Percentiles rank a stretch among this genome's conserved stretches.
phyloP scores from a whole-genome alignment of 2,329 filamentous ascomycete genomes.

The Penicillium sp. region DNA sequence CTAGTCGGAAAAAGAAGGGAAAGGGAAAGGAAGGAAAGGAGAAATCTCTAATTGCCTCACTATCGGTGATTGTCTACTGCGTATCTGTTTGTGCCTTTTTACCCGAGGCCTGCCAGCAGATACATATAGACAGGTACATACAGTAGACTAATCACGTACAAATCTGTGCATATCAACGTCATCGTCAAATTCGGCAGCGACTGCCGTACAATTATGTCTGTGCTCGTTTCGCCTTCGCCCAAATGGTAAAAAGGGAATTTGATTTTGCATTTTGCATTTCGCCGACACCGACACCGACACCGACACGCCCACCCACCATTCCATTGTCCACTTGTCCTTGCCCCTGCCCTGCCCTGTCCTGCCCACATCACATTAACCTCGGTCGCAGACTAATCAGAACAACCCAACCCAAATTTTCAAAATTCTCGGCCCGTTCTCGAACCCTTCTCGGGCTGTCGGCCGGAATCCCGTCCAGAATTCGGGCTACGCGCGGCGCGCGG shows the following conservation, averaged over 20 bases:
- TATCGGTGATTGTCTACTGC: neutral
- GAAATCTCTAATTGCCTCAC: neutral
- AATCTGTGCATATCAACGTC: neutral
- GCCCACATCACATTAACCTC: too few species aligned
- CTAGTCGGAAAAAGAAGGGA: slow-evolving; percentile 3
- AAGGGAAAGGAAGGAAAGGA: neutral
- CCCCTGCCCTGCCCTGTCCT: too few species aligned
- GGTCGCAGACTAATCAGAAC: neutral
- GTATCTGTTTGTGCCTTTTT: neutral
- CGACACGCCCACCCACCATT: neutral
- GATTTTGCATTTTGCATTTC: too few species aligned
- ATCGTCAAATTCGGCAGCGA: neutral
- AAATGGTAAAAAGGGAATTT: slow-evolving; percentile 3
- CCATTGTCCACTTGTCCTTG: neutral
- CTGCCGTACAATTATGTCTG: neutral
- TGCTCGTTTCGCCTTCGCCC: neutral
- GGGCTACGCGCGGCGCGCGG: slow-evolving; percentile 9
- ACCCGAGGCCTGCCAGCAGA: too few species aligned
- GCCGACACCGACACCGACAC: neutral
- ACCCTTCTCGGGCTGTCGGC: slow-evolving; percentile 10
- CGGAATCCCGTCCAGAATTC: slow-evolving; percentile 12
- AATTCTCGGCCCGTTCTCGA: neutral
- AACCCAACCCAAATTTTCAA: slow-evolving; percentile 3
- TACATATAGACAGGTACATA: too few species aligned
- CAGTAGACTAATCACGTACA: too few species aligned